phyloP scores from a whole-genome alignment of 768 basidiomycete species.

The Tricholoma hemisulphureum region DNA sequence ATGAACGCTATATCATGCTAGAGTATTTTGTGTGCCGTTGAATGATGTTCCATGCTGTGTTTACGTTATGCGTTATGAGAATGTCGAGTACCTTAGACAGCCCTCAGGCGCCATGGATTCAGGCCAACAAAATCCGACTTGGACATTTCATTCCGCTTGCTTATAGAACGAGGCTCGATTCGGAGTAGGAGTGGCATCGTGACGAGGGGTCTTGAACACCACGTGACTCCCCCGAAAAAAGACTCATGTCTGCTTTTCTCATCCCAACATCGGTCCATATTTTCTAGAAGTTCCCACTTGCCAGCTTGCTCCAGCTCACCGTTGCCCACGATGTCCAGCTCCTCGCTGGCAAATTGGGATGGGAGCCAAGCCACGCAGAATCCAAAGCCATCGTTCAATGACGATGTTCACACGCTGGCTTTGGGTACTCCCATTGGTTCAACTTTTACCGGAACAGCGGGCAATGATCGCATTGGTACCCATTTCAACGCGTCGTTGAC shows the following conservation, averaged over 20 bases:
- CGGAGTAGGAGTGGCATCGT: no score
- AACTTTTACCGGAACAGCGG: neutral
- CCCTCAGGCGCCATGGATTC: no score
- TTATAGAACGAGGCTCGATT: no score
- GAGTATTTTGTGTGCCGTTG: no score
- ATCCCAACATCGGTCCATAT: neutral
- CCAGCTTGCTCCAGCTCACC: neutral
- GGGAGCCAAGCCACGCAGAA: constrained; percentile 7
- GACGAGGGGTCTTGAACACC: no score
- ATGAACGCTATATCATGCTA: no score
- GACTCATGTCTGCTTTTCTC: neutral
- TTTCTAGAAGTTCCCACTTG: neutral
- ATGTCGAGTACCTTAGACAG: no score
- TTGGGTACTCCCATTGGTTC: neutral
- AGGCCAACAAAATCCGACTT: no score
- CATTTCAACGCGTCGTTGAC: constrained; percentile 7
- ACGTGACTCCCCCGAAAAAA: neutral
- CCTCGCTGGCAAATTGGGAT: constrained; percentile 19
- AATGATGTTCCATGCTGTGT: no score
- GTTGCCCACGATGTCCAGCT: constrained; percentile 13
- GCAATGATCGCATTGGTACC: neutral
- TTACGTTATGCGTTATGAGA: no score
- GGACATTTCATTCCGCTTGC: no score
- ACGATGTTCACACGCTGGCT: neutral
- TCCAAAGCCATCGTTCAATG: neutral